phyloP scores from a whole-genome alignment of 768 basidiomycete species.

The Mycena floridula region DNA sequence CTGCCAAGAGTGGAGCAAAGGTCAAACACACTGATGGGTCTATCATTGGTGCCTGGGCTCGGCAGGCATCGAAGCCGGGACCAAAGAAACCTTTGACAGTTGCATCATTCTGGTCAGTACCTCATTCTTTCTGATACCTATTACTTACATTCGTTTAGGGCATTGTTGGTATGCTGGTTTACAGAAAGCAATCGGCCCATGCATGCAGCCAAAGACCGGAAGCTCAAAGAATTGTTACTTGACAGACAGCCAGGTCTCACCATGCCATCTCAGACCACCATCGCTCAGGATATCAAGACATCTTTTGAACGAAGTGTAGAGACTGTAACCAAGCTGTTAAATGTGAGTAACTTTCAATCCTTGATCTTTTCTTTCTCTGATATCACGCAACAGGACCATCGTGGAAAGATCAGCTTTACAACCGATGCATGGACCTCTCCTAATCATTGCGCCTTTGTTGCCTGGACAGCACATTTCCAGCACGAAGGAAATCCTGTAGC shows the following conservation, averaged over 20 bases:
- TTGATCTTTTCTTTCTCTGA: not conserved
- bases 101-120: not conserved
- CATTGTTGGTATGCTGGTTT: not conserved
- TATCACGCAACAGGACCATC: conserved; percentile 9
- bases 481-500: conserved; percentile 10
- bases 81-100: not conserved
- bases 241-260: too few relatives aligned
- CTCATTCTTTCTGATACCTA: not conserved
- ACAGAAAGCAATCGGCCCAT: not conserved
- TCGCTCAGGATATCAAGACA: too few relatives aligned
- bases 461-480: conserved; percentile 14
- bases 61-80: not conserved
- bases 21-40: not conserved
- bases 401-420: conserved; percentile 15
- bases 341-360: not conserved
- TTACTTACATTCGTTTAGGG: too few relatives aligned
- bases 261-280: too few relatives aligned
- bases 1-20: not conserved
- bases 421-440: conserved; percentile 24
- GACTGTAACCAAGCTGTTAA: not conserved
- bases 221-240: not conserved
- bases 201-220: not conserved
- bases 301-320: too few relatives aligned
- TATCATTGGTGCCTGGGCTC: not conserved
- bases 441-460: conserved; percentile 19